phyloP scores from a whole-genome alignment of 2,329 filamentous ascomycete genomes.

The Colletotrichum liriopes region DNA sequence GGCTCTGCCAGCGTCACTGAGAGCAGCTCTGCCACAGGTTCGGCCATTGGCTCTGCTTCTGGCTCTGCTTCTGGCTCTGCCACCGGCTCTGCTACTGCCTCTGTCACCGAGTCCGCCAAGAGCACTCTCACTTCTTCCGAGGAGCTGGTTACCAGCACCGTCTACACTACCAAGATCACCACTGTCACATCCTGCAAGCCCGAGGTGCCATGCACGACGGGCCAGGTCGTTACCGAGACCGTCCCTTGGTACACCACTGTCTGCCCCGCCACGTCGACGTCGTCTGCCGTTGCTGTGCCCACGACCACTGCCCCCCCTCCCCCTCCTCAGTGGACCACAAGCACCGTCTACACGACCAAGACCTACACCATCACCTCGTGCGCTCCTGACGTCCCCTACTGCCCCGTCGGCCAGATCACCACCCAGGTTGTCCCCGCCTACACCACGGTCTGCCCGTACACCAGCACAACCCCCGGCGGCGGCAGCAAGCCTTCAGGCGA shows the following conservation, averaged over 20 bases:
- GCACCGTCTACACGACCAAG: conserved; percentile 57
- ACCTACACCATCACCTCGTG: conserved; percentile 72
- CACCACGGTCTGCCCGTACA: conserved; percentile 61
- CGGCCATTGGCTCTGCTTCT: conserved; percentile 2
- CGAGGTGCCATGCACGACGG: conserved; percentile 49
- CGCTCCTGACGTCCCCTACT: conserved; percentile 59
- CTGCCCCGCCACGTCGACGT: conserved; percentile 55
- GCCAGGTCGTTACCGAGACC: conserved; percentile 56
- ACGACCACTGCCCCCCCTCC: conserved; percentile 19
- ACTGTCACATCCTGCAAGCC: conserved; percentile 65
- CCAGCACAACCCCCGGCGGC: conserved; percentile 27
- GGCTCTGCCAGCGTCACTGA: conserved; percentile 38
- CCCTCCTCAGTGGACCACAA: conserved; percentile 48
- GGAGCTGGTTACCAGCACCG: conserved; percentile 49
- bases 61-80: conserved; percentile 1
- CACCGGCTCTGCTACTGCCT: conserved; percentile 19
- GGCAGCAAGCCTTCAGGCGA: conserved; percentile 17
- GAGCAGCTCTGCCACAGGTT: conserved; percentile 16
- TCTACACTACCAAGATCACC: conserved; percentile 53
- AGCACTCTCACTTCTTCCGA: conserved; percentile 10
- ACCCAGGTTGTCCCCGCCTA: conserved; percentile 54
- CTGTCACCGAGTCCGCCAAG: conserved; percentile 20
- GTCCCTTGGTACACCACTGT: conserved; percentile 57
- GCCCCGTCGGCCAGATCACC: conserved; percentile 55
- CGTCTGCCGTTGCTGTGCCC: conserved; percentile 26